Evolutionary conservation across 2,329 filamentous ascomycete species (phyloP).

Genomic region (Colletotrichum musae): DNA sequence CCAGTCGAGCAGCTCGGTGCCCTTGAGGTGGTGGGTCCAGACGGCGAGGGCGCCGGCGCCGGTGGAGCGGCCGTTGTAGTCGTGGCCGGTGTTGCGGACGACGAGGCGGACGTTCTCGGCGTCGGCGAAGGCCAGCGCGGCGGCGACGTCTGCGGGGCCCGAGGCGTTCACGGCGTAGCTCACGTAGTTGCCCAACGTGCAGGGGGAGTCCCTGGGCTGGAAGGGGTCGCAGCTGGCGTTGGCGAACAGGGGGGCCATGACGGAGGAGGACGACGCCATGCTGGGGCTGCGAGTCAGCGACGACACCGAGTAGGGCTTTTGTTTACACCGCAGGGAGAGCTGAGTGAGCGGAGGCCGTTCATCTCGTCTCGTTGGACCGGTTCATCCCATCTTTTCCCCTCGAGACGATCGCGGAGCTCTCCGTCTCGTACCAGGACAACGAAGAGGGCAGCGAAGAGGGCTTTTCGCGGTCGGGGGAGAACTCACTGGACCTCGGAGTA

Average conservation of each 20-base stretch:
- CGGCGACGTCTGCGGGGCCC: constrained; percentile 51
- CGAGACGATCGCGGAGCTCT: background rate
- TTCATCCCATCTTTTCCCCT: too few species aligned
- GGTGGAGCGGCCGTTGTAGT: constrained; percentile 62
- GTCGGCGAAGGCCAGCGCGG: constrained; percentile 55
- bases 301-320: background rate
- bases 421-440: background rate
- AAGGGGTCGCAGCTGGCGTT: constrained; percentile 49
- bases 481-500: constrained; percentile 38
- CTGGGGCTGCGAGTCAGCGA: constrained; percentile 23
- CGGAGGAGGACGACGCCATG: constrained; percentile 35
- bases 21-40: constrained; percentile 64
- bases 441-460: background rate
- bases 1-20: constrained; percentile 53
- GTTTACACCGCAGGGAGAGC: too few species aligned
- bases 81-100: constrained; percentile 52
- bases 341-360: too few species aligned
- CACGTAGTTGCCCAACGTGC: constrained; percentile 53
- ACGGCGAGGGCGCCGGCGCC: constrained; percentile 63
- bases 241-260: constrained; percentile 50
- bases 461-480: background rate
- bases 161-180: constrained; percentile 44
- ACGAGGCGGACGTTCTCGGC: constrained; percentile 55
- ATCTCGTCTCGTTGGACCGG: too few species aligned
- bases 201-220: constrained; percentile 52